Evolutionary conservation across 2,329 filamentous ascomycete species (phyloP).

Genomic region (Plectosphaerella sp.): DNA sequence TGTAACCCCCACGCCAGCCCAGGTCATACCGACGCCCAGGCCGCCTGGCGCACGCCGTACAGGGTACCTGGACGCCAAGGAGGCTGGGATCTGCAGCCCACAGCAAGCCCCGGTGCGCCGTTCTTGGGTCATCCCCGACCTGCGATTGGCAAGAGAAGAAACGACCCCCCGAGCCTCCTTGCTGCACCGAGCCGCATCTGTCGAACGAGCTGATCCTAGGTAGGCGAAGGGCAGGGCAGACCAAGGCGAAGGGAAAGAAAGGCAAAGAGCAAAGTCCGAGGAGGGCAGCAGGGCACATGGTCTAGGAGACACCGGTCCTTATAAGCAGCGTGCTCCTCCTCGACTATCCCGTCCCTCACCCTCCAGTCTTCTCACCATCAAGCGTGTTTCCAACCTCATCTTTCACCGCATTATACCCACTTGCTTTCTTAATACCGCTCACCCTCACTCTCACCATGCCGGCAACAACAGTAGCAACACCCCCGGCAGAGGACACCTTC

Average conservation of each 20-base stretch:
- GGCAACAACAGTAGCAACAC: not conserved
- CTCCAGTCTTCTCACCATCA: no score
- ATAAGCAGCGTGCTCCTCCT: no score
- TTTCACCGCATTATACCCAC: no score
- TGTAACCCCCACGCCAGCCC: not conserved
- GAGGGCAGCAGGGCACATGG: no score
- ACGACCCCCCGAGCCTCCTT: not conserved
- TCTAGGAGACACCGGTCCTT: no score
- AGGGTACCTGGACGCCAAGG: not conserved
- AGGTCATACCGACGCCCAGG: not conserved
- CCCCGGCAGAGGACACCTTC: not conserved
- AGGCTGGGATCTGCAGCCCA: not conserved
- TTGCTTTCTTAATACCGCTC: no score
- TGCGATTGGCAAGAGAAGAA: not conserved
- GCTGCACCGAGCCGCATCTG: not conserved
- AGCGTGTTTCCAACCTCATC: no score
- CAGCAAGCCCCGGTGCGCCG: not conserved
- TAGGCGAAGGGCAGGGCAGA: no score
- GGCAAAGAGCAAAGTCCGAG: no score
- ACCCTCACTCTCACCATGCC: constrained; percentile 2
- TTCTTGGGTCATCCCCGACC: not conserved
- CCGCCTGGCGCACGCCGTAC: not conserved
- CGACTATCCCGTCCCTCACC: no score
- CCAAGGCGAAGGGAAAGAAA: no score
- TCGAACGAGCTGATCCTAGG: not conserved